Conservation (phyloP, 345 rosid species). For the Anacardium occidentale region DNA sequence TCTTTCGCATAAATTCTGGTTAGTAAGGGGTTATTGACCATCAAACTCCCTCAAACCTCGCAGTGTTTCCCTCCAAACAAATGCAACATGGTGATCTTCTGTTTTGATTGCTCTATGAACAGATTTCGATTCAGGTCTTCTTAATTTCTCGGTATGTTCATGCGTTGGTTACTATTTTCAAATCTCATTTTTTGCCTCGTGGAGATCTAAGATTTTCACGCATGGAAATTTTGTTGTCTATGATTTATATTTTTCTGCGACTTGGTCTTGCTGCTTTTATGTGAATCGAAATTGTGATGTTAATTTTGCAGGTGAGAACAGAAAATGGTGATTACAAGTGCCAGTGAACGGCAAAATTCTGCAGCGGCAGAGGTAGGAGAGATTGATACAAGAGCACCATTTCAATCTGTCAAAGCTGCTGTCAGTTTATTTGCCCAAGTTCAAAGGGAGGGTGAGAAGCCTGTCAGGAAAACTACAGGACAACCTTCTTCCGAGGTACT, state of each 20-base stretch:
- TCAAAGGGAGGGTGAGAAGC: conserved; percentile 38
- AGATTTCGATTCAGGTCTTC: not conserved
- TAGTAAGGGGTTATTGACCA: not conserved
- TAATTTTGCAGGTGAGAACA: conserved; percentile 11
- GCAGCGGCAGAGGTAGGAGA: conserved; percentile 73
- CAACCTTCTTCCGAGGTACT: conserved; percentile 49
- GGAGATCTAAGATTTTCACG: not conserved
- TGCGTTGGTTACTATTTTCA: not conserved
- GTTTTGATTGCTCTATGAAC: not conserved
- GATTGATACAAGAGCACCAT: conserved; percentile 91
- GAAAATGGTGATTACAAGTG: conserved; percentile 52
- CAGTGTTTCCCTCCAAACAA: not conserved
- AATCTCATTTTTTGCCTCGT: too few relatives aligned
- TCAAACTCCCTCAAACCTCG: conserved; percentile 1
- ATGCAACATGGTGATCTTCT: too few relatives aligned
- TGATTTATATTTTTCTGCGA: not conserved
- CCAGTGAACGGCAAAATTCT: conserved; percentile 22
- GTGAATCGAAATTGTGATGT: too few relatives aligned
- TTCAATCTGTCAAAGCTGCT: conserved; percentile 93
- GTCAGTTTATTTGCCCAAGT: conserved; percentile 86
- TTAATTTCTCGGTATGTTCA: too few relatives aligned
- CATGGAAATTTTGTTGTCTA: not conserved
- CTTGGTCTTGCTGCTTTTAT: too few relatives aligned
- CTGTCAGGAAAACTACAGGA: conserved; percentile 34
- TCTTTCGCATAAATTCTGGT: not conserved